These are phyloP conservation scores for Terfezia boudieri DNA, from an alignment of 495 filamentous ascomycete genomes.

Conservation along the genomic window DNA sequence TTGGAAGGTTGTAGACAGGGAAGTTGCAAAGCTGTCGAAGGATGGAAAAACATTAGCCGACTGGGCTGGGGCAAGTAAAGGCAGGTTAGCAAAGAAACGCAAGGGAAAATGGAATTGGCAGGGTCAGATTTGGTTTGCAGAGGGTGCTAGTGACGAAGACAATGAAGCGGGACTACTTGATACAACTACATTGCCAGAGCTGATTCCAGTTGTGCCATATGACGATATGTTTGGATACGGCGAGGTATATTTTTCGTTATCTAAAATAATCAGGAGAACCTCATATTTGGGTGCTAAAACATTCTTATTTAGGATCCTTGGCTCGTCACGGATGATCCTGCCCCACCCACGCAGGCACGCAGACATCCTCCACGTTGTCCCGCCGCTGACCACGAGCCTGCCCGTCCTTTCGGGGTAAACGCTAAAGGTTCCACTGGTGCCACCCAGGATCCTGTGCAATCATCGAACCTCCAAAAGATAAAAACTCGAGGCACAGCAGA, in stretches of 20 bases:
- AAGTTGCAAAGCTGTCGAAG: too few relatives aligned
- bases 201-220: background rate
- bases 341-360: too few relatives aligned
- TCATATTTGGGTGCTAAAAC: background rate
- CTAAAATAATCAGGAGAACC: background rate
- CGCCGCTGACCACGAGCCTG: too few relatives aligned
- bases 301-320: background rate
- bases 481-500: too few relatives aligned
- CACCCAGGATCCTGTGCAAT: too few relatives aligned
- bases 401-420: too few relatives aligned
- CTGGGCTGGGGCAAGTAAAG: background rate
- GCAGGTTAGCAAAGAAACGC: background rate
- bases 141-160: background rate
- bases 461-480: too few relatives aligned
- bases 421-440: too few relatives aligned
- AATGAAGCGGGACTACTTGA: background rate
- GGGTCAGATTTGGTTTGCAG: slow-evolving; percentile 2
- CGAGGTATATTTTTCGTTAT: background rate
- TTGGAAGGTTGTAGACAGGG: background rate
- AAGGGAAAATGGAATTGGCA: slow-evolving; percentile 5
- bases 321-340: too few relatives aligned
- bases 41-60: background rate
- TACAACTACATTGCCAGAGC: background rate
- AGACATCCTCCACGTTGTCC: too few relatives aligned
- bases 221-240: slow-evolving; percentile 2